A percentile compares a stretch with the other conserved stretches of the same genome.
phyloP scores from a whole-genome alignment of 2,329 filamentous ascomycete species.

The Ophiostoma fasciatum region DNA sequence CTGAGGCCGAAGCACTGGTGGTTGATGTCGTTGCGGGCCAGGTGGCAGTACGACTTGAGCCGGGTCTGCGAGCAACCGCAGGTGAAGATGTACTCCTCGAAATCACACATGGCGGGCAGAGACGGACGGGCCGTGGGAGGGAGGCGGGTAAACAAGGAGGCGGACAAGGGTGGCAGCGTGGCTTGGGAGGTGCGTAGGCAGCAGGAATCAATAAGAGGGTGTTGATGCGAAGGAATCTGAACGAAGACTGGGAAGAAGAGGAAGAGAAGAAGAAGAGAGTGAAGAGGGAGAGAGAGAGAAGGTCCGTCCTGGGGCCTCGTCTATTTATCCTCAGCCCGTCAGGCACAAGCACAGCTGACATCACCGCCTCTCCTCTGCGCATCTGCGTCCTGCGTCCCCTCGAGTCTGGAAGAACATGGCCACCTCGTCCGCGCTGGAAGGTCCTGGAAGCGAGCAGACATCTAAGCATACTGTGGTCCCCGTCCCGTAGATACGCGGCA shows the following conservation, averaged over 20 bases:
- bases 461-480: too few relatives aligned
- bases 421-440: too few relatives aligned
- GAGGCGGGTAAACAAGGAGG: background rate
- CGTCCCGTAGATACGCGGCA: too few relatives aligned
- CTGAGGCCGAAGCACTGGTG: constrained; percentile 57
- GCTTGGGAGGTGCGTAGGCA: background rate
- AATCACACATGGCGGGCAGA: constrained; percentile 53
- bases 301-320: background rate
- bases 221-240: background rate
- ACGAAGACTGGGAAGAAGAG: background rate
- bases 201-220: background rate
- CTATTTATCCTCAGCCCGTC: constrained; percentile 2
- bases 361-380: background rate
- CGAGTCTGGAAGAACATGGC: too few relatives aligned
- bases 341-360: background rate
- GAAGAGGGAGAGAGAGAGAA: too few relatives aligned
- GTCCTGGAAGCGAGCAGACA: too few relatives aligned
- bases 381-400: background rate
- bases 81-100: constrained; percentile 50
- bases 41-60: constrained; percentile 58
- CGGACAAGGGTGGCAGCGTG: background rate
- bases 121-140: too few relatives aligned
- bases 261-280: background rate
- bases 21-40: constrained; percentile 54
- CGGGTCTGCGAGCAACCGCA: constrained; percentile 47